phyloP scores from a whole-genome alignment of 2,329 filamentous ascomycete genomes.

The Exophiala calicioides region DNA sequence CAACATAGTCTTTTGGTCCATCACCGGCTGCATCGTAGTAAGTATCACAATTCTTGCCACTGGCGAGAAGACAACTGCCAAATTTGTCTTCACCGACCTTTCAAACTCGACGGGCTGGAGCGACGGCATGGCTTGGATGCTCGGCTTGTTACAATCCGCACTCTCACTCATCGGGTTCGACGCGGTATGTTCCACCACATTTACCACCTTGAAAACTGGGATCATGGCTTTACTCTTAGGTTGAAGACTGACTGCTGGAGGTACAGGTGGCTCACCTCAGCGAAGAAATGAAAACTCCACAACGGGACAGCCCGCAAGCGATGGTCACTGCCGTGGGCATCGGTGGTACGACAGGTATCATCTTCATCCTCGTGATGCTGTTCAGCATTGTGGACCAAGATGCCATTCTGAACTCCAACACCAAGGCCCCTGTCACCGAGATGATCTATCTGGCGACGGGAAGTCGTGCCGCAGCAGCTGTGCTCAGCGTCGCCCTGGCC shows the following conservation, averaged over 20 bases:
- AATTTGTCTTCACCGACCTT: slow-evolving; percentile 58
- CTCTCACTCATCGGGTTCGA: slow-evolving; percentile 42
- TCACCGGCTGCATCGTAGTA: slow-evolving; percentile 67
- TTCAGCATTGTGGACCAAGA: slow-evolving; percentile 56
- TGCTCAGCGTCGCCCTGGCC: slow-evolving; percentile 53
- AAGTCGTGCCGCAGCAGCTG: slow-evolving; percentile 60
- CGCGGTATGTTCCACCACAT: slow-evolving; percentile 25
- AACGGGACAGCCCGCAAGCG: slow-evolving; percentile 62
- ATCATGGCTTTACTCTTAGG: too few species aligned
- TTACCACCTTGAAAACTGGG: not conserved
- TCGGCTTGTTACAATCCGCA: slow-evolving; percentile 51
- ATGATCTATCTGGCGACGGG: slow-evolving; percentile 64
- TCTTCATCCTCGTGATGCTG: slow-evolving; percentile 63
- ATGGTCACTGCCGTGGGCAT: slow-evolving; percentile 66
- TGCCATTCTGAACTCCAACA: slow-evolving; percentile 56
- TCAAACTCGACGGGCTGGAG: slow-evolving; percentile 70
- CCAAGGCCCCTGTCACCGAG: slow-evolving; percentile 57
- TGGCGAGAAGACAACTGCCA: slow-evolving; percentile 63
- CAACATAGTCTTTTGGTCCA: slow-evolving; percentile 67
- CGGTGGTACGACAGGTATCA: slow-evolving; percentile 61
- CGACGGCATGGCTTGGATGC: slow-evolving; percentile 57
- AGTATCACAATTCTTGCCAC: slow-evolving; percentile 68
- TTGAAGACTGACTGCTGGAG: too few species aligned
- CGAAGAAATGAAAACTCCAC: slow-evolving; percentile 47
- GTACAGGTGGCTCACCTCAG: slow-evolving; percentile 52